Conservation (phyloP, 495 filamentous ascomycete genomes). For the Penicillium bovifimosum region DNA sequence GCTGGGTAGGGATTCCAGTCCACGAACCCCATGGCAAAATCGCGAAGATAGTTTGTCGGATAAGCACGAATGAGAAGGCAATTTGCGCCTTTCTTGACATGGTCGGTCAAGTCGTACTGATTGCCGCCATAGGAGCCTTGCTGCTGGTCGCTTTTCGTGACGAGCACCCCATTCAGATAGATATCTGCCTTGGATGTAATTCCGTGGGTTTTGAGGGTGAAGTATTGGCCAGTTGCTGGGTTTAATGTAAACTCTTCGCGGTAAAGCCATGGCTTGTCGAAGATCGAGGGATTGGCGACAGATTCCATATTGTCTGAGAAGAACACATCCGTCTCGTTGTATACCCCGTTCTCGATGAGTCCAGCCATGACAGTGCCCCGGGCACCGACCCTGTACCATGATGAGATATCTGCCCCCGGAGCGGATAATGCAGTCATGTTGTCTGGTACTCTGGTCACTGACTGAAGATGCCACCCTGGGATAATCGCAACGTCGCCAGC, state of each 20-base stretch:
- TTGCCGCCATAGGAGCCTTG: slow-evolving; percentile 54
- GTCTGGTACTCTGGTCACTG: slow-evolving; percentile 30
- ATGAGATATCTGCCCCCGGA: slow-evolving; percentile 41
- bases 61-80: slow-evolving; percentile 49
- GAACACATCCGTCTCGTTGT: slow-evolving; percentile 52
- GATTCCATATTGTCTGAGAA: slow-evolving; percentile 50
- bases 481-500: slow-evolving; percentile 37
- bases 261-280: slow-evolving; percentile 56
- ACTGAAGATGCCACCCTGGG: slow-evolving; percentile 54
- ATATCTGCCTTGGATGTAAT: slow-evolving; percentile 59
- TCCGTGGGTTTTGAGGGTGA: slow-evolving; percentile 52
- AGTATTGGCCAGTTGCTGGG: slow-evolving; percentile 36
- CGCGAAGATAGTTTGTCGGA: slow-evolving; percentile 54
- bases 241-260: slow-evolving; percentile 49
- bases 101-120: slow-evolving; percentile 47
- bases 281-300: slow-evolving; percentile 38
- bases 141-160: slow-evolving; percentile 45
- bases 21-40: slow-evolving; percentile 55
- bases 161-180: slow-evolving; percentile 51
- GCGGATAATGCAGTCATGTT: slow-evolving; percentile 41
- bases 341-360: slow-evolving; percentile 48
- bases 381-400: slow-evolving; percentile 49
- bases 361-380: slow-evolving; percentile 55
- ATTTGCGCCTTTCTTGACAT: slow-evolving; percentile 37
- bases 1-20: slow-evolving; percentile 63